Base-by-base conservation (phyloP, 352 stramenopile species). In the Pythium insidiosum region DNA sequence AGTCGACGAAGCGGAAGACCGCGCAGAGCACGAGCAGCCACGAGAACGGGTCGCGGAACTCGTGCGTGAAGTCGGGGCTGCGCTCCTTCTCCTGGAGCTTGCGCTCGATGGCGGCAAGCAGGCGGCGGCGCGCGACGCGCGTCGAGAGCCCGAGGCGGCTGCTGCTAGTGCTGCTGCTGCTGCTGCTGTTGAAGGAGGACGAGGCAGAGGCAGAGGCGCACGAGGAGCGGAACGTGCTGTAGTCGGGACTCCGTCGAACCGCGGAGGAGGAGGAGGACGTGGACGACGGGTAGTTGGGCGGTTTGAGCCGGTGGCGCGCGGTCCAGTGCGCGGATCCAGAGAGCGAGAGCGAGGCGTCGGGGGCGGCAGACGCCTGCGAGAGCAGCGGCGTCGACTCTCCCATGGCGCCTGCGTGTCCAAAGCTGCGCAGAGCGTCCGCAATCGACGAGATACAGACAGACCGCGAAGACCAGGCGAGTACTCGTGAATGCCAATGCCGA, bases 1-100 rank as follows among this genome's bases (percentile, higher is more conserved):
- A 69, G 47, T 88, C 73, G 10, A 53, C 46, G 38, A 88, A 68
- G 5, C 80, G 74, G 46, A 84, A 86, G 33, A 57, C 39, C 1
- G 76, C 71, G 35, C 75, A 93, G 18, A 89, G 43, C 18, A 74
- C 56, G 26, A 93, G 57, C 25, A 90, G 52, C 46, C 84, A 53
- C 36, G 69, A 62, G 44, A 87, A 88, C 26, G 77, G 76, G 50
- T 90, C 77, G 15, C 66, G 57, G 38, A 89, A 86, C 54, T 87
- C 78, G 16, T 68, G 74, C 20, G 72, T 86, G 50, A 80, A 66
- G 59, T 75, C 67, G 18, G 40, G 53, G 9, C 61, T 82, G 40
- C 53, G 56, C 54, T 86, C 73, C 30, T 86, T 89, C 58, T 84
- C 73, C 19, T 62, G 60, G 51, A 90, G 70, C 59, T 89, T 82